These are phyloP conservation scores for Thermoascus crustaceus DNA, from an alignment of 2,329 filamentous ascomycete genomes.

Conservation along the genomic window DNA sequence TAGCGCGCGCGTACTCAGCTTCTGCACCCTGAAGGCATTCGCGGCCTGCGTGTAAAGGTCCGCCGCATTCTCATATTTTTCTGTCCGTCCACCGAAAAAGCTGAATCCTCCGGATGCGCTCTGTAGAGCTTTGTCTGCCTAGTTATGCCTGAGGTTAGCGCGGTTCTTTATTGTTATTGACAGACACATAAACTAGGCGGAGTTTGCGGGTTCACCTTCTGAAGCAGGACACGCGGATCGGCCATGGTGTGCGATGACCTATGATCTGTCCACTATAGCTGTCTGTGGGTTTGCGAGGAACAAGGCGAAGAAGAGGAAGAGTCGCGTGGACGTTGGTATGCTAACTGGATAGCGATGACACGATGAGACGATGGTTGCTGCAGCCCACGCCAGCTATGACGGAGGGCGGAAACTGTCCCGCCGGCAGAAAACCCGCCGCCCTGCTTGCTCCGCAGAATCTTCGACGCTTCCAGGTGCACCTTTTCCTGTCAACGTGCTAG, in stretches of 20 bases:
- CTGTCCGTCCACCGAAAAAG: constrained; percentile 76
- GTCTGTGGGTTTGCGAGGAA: too few relatives aligned
- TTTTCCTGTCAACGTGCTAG: too few relatives aligned
- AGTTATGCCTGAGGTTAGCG: constrained; percentile 16
- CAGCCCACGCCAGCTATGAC: constrained; percentile 1
- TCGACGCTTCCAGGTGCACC: too few relatives aligned
- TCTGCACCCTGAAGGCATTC: constrained; percentile 85
- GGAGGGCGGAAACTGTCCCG: not conserved
- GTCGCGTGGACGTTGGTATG: too few relatives aligned
- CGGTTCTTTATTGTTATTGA: constrained; percentile 10
- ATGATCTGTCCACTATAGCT: not conserved
- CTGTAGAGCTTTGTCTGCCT: constrained; percentile 80
- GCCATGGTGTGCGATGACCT: constrained; percentile 53
- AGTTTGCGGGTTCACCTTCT: constrained; percentile 52
- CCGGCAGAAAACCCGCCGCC: not conserved
- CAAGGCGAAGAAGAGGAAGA: not conserved
- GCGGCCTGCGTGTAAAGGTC: constrained; percentile 82
- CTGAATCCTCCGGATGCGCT: constrained; percentile 74
- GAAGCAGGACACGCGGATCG: constrained; percentile 67
- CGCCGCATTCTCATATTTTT: constrained; percentile 84
- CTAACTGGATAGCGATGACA: too few relatives aligned
- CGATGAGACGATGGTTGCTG: constrained; percentile 1
- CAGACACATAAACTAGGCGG: constrained; percentile 4
- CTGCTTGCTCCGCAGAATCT: not conserved
- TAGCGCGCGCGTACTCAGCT: constrained; percentile 62